Percentiles rank a stretch among this genome's conserved stretches.
These are phyloP conservation scores for Lagenidium sp. DNA, from an alignment of 352 stramenopile species.

Conservation along the genomic window DNA sequence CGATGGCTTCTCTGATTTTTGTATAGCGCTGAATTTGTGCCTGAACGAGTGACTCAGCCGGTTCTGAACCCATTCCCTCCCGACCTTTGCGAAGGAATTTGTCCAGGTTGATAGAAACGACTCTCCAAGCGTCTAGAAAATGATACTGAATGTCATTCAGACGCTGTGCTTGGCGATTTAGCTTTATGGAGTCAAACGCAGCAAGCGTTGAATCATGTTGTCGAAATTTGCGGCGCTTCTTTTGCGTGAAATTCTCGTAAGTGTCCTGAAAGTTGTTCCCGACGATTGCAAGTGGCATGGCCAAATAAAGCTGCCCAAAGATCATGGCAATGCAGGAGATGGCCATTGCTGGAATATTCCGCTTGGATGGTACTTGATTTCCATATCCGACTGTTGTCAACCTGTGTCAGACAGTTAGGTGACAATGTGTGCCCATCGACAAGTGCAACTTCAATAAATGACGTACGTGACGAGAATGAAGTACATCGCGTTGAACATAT, in stretches of 20 bases:
- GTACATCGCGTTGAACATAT: slow-evolving; percentile 79
- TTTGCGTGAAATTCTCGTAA: slow-evolving; percentile 51
- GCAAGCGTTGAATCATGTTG: slow-evolving; percentile 39
- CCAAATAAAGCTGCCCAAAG: slow-evolving; percentile 68
- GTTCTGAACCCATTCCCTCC: not conserved
- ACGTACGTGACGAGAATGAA: slow-evolving; percentile 83
- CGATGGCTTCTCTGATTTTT: slow-evolving; percentile 40
- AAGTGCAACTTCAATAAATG: too few relatives aligned
- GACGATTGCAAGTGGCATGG: slow-evolving; percentile 72
- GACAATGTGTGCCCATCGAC: too few relatives aligned
- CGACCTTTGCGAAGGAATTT: slow-evolving; percentile 19
- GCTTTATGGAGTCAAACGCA: slow-evolving; percentile 35
- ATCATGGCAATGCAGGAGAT: slow-evolving; percentile 65
- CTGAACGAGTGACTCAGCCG: slow-evolving; percentile 17
- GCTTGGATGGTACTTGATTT: slow-evolving; percentile 45
- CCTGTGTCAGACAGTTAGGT: slow-evolving; percentile 12
- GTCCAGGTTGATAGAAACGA: slow-evolving; percentile 33
- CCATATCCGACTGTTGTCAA: slow-evolving; percentile 75
- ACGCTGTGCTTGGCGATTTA: slow-evolving; percentile 35
- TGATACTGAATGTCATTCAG: slow-evolving; percentile 58
- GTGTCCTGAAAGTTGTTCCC: slow-evolving; percentile 63
- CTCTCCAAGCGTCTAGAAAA: slow-evolving; percentile 32
- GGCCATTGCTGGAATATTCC: slow-evolving; percentile 35
- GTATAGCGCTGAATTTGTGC: slow-evolving; percentile 20
- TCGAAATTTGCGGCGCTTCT: slow-evolving; percentile 37